Evolutionary conservation across 192 early-diverging fungal species (phyloP).

Genomic region (Coemansia sp.): DNA sequence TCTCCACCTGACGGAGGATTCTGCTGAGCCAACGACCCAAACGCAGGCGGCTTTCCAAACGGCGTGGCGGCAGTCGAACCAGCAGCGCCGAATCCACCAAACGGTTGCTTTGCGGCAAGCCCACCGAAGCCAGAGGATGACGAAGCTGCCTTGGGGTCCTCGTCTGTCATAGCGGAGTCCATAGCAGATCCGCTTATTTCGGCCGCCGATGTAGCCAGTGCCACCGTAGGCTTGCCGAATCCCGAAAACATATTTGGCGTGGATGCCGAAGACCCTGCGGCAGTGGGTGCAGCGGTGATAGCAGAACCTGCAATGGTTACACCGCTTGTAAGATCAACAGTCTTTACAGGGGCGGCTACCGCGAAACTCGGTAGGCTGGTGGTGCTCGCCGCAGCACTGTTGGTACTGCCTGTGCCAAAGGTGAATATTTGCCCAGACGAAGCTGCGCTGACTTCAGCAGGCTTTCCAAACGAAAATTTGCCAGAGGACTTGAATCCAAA

Average conservation of each 20-base stretch:
- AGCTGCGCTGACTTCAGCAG: background rate
- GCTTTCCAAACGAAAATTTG: conserved; percentile 24
- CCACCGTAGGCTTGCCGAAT: conserved; percentile 10
- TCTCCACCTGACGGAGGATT: conserved; percentile 1
- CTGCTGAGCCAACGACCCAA: conserved; percentile 2
- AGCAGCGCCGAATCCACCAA: conserved; percentile 7
- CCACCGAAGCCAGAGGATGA: background rate
- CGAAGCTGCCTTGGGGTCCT: background rate
- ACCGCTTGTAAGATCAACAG: conserved; percentile 28
- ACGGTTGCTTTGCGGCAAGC: conserved; percentile 7
- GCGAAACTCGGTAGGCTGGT: conserved; percentile 1
- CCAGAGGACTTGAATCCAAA: conserved; percentile 6
- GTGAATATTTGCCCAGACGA: conserved; percentile 4
- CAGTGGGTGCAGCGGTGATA: conserved; percentile 3
- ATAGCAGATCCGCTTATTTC: background rate
- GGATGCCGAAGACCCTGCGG: background rate
- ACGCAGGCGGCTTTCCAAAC: conserved; percentile 12
- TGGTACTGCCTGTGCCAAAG: conserved; percentile 13
- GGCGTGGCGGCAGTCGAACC: background rate
- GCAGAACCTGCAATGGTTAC: conserved; percentile 4
- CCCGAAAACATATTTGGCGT: conserved; percentile 16
- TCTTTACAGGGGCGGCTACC: conserved; percentile 24
- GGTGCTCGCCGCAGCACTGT: background rate
- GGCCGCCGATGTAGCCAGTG: conserved; percentile 5
- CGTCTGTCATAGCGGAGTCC: background rate